A percentile compares a stretch with the other conserved stretches of the same genome.
Conservation (phyloP, 192 early-diverging fungal species). For the Linnemannia zychae region DNA sequence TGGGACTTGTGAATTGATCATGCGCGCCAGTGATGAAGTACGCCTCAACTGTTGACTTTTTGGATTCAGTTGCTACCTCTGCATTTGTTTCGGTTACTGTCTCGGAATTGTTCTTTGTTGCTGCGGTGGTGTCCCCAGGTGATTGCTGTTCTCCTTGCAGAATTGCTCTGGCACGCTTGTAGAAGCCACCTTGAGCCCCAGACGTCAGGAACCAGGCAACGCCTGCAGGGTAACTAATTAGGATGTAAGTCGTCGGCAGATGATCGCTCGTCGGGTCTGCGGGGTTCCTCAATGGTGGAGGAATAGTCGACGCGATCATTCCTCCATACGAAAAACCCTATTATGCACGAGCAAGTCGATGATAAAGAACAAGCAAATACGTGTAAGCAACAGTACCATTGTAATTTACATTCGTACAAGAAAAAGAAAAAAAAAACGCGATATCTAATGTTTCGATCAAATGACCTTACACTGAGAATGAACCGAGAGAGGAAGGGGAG, state of each 20-base stretch:
- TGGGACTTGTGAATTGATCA: conserved; percentile 50
- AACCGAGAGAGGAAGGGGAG: conserved; percentile 47
- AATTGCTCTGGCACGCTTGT: conserved; percentile 30
- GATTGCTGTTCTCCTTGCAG: conserved; percentile 15
- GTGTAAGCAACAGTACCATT: neutral
- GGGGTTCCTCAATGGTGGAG: conserved; percentile 42
- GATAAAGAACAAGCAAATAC: neutral
- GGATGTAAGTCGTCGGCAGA: conserved; percentile 41
- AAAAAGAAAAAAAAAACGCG: conserved; percentile 1
- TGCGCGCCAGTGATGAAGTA: conserved; percentile 48
- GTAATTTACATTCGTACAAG: neutral
- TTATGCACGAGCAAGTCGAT: neutral
- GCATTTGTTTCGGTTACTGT: neutral
- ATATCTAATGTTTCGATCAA: neutral
- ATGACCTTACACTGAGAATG: conserved; percentile 32
- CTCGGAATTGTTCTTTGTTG: neutral
- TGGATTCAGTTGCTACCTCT: neutral
- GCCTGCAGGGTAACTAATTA: conserved; percentile 50
- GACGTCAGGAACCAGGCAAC: conserved; percentile 55
- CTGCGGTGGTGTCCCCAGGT: neutral
- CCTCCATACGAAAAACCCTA: conserved; percentile 55
- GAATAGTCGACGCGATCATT: conserved; percentile 48
- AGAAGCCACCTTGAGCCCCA: conserved; percentile 30
- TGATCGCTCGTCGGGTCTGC: conserved; percentile 23
- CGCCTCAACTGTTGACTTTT: conserved; percentile 21